Conservation (phyloP, 1,139 yeast species). For the Hyphopichia fennica region DNA sequence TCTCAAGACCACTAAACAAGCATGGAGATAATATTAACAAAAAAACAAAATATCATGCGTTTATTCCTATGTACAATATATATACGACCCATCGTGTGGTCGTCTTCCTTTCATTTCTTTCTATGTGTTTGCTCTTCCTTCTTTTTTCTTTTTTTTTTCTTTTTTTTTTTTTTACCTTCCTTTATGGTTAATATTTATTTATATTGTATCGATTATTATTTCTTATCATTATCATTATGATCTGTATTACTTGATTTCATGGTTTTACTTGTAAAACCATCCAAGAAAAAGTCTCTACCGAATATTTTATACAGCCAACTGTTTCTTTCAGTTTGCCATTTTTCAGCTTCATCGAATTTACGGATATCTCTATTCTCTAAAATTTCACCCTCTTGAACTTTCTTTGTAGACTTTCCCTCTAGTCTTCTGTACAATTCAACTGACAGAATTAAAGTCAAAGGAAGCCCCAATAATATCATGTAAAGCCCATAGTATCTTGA, state of each 20-base stretch:
- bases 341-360: constrained; percentile 40
- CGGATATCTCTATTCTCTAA: constrained; percentile 34
- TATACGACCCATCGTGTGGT: not conserved
- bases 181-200: not conserved
- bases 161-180: not conserved
- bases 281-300: constrained; percentile 46
- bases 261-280: constrained; percentile 48
- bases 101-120: not conserved
- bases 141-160: not conserved
- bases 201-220: constrained; percentile 1
- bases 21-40: constrained; percentile 23
- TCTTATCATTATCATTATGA: not conserved
- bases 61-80: constrained; percentile 1
- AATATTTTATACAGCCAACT: constrained; percentile 40
- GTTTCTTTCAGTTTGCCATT: constrained; percentile 39
- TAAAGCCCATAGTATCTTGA: constrained; percentile 41
- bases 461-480: constrained; percentile 40
- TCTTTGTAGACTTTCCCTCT: constrained; percentile 44
- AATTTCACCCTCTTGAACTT: constrained; percentile 43
- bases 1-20: constrained; percentile 20
- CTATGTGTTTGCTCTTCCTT: not conserved
- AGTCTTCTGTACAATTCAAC: constrained; percentile 38
- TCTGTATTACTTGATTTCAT: constrained; percentile 18
- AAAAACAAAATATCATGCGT: not conserved
- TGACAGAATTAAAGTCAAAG: constrained; percentile 35